Base-by-base conservation (phyloP, 2,329 filamentous ascomycete genomes). In the Diaporthe vaccinii region DNA sequence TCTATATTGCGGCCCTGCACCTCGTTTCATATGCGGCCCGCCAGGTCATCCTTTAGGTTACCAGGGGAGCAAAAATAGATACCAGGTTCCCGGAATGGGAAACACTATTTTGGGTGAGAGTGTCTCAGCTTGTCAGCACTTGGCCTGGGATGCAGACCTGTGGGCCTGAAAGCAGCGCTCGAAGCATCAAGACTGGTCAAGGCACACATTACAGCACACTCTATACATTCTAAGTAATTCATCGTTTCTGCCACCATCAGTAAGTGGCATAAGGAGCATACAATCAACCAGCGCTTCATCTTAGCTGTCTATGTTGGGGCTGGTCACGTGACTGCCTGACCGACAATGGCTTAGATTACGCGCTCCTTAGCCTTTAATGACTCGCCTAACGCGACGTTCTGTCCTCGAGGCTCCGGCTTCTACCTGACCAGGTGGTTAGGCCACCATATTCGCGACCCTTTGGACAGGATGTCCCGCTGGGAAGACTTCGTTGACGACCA, bases 401-500 rank as follows among this genome's bases (percentile, higher is more conserved):
- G 58, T 44, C 59, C 8, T 49, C 25, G 1, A n/a, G 28, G 4
- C 6, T 31, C 17, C 25, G 8, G 7, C 4, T 9, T 28, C 31
- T 44, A 5, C 22, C 59, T 62, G 39, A 22, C 12, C 20, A 31
- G 4, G 39, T 44, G 39, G 6, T 22, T 46, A 0, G 12, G 39
- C 59, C 59, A 46, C 7, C 36, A 31, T 31, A 46, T 14, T 25
- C 2, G 22, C 15, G 3, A 20, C 14, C n/a, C 25, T 36, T 58
- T 22, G 34, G 58, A 12, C 44, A 67, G 44, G 25, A 67, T 67
- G 61, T 51, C 44, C 4, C 75, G 69, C 22, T 76, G 77, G 77
- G 51, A 73, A 41, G 68, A 72, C 46, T 75, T 74, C 53, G 46
- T 72, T 51, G 74, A 79, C 53, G 51, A 72, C 41, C 73, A 74